Conservation (phyloP, 2,329 filamentous ascomycete species). For the Epichloe gansuensis region DNA sequence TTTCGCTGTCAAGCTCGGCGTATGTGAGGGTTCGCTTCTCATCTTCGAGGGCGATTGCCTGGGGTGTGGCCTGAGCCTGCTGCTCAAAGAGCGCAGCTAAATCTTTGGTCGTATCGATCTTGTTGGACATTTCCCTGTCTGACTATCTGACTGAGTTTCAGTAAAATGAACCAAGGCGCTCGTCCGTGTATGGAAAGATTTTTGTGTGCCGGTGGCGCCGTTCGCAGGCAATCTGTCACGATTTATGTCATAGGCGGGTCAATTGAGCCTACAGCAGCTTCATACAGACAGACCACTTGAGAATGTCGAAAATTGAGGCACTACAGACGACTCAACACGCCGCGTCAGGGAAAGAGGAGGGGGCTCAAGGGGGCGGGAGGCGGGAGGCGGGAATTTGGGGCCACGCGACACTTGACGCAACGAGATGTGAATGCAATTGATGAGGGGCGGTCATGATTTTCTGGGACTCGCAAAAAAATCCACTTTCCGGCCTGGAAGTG, state of each 20-base stretch:
- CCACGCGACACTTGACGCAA: too few relatives aligned
- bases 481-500: neutral
- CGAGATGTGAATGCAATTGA: too few relatives aligned
- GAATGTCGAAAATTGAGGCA: neutral
- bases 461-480: neutral
- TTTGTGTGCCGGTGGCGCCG: neutral
- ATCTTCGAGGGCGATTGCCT: constrained; percentile 62
- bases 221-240: neutral
- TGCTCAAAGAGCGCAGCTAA: constrained; percentile 57
- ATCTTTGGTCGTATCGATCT: constrained; percentile 62
- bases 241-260: neutral
- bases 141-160: neutral
- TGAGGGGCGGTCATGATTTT: too few relatives aligned
- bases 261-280: neutral
- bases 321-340: neutral
- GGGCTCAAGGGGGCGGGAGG: too few relatives aligned
- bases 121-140: constrained; percentile 38
- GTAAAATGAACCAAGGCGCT: neutral
- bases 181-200: too few relatives aligned
- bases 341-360: neutral
- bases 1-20: constrained; percentile 55
- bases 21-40: constrained; percentile 57
- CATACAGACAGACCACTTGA: neutral
- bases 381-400: neutral
- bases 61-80: constrained; percentile 57